Evolutionary conservation across 179 eudicot genomes (phyloP).

Genomic region (Amaranthus tricolor): DNA sequence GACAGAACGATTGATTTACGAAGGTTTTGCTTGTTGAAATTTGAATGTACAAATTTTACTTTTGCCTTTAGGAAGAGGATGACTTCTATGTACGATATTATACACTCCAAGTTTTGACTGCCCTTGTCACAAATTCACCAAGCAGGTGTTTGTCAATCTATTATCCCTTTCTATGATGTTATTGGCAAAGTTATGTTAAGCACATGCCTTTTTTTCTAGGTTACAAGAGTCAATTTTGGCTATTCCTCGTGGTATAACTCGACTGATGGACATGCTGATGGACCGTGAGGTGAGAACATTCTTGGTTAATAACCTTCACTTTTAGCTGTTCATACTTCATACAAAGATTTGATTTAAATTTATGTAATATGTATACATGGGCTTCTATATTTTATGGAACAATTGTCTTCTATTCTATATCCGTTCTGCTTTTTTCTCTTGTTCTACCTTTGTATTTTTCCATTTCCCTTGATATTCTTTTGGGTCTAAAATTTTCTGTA

Average conservation of each 20-base stretch:
- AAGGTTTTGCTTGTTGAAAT: not conserved
- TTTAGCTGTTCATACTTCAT: slow-evolving; percentile 3
- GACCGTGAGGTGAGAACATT: slow-evolving; percentile 79
- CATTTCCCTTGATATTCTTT: not conserved
- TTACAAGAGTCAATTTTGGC: slow-evolving; percentile 93
- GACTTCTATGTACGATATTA: slow-evolving; percentile 94
- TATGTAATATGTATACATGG: not conserved
- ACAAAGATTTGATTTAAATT: not conserved
- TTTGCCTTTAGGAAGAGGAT: slow-evolving; percentile 70
- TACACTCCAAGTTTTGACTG: slow-evolving; percentile 88
- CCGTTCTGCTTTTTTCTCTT: not conserved
- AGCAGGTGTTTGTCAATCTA: slow-evolving; percentile 51
- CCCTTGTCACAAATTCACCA: slow-evolving; percentile 81
- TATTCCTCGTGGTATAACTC: slow-evolving; percentile 90
- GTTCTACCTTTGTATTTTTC: not conserved
- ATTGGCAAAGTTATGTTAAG: slow-evolving; percentile 11
- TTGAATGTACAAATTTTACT: slow-evolving; percentile 17
- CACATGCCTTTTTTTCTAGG: slow-evolving; percentile 48
- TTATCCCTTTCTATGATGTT: not conserved
- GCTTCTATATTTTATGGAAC: not conserved
- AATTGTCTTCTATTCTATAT: not conserved
- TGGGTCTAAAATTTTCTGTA: slow-evolving; percentile 21
- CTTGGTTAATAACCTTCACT: not conserved
- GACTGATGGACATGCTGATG: slow-evolving; percentile 98
- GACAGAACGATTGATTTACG: not conserved